Percentiles rank a stretch among this genome's conserved stretches.
These are phyloP conservation scores for Aquilaria malaccensis DNA, from an alignment of 345 rosid species.

Conservation along the genomic window DNA sequence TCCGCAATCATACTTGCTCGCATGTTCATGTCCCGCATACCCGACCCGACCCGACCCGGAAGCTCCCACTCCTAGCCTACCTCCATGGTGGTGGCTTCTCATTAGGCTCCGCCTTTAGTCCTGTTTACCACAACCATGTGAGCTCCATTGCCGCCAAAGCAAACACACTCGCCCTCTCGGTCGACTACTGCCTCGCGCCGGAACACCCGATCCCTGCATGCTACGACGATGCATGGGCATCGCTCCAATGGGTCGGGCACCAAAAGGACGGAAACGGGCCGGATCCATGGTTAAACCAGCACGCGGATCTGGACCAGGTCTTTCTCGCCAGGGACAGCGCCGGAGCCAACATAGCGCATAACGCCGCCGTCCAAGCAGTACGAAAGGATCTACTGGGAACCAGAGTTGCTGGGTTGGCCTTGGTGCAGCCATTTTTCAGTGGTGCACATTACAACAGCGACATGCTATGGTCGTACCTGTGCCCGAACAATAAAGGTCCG, in stretches of 20 bases:
- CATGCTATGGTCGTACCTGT: constrained; percentile 20
- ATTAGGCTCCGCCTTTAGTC: constrained; percentile 29
- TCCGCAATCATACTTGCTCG: constrained; percentile 12
- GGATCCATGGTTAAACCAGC: constrained; percentile 33
- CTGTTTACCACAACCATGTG: constrained; percentile 19
- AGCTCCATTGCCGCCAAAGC: constrained; percentile 24
- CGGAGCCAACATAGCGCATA: constrained; percentile 47
- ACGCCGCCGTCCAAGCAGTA: constrained; percentile 27
- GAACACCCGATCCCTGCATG: constrained; percentile 45
- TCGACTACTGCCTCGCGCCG: constrained; percentile 54
- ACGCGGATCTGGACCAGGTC: constrained; percentile 30
- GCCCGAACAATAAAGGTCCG: constrained; percentile 25
- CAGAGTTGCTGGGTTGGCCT: constrained; percentile 2
- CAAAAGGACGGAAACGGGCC: constrained; percentile 32
- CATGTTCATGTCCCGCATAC: background rate
- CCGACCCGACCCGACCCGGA: constrained; percentile 6
- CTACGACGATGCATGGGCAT: constrained; percentile 46
- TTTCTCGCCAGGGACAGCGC: constrained; percentile 50
- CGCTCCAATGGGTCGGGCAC: constrained; percentile 36
- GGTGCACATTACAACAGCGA: constrained; percentile 10
- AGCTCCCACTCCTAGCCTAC: constrained; percentile 42
- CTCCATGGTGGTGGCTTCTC: constrained; percentile 47
- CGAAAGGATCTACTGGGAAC: constrained; percentile 8
- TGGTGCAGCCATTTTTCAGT: too few species aligned
- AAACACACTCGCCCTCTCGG: constrained; percentile 31